These are phyloP conservation scores for Thyridium curvatum DNA, from an alignment of 2,329 filamentous ascomycete species.

Conservation along the genomic window DNA sequence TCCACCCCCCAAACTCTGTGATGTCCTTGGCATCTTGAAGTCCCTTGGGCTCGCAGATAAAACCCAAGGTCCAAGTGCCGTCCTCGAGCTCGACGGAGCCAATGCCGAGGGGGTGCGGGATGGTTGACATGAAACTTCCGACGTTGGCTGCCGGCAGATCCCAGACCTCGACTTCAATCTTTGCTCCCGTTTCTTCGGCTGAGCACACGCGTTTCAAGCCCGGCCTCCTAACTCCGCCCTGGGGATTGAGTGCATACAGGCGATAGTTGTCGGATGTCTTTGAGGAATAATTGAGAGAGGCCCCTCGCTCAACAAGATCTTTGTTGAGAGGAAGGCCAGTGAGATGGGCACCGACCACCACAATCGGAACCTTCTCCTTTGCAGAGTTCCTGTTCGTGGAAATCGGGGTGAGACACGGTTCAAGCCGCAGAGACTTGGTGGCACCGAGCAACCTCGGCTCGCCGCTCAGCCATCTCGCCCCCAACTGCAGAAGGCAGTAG, in stretches of 20 bases:
- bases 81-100: conserved; percentile 26
- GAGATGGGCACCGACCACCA: no score
- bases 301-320: conserved; percentile 23
- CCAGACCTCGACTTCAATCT: conserved; percentile 29
- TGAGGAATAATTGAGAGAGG: conserved; percentile 13
- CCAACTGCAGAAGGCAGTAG: conserved; percentile 16
- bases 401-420: no score
- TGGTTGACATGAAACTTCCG: conserved; percentile 23
- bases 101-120: conserved; percentile 25
- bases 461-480: no score
- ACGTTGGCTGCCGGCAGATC: conserved; percentile 18
- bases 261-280: conserved; percentile 22
- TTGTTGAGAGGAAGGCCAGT: conserved; percentile 25
- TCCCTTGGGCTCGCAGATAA: conserved; percentile 28
- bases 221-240: conserved; percentile 18
- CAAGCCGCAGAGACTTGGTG: conserved; percentile 20
- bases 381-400: no score
- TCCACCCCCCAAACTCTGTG: conserved; percentile 23
- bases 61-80: conserved; percentile 25
- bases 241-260: conserved; percentile 18
- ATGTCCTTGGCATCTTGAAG: conserved; percentile 22
- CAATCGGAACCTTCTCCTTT: no score
- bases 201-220: conserved; percentile 24
- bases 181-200: conserved; percentile 11
- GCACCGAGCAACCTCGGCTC: conserved; percentile 18